Conservation (phyloP, 495 filamentous ascomycete genomes). For the Recurvomyces mirabilis region DNA sequence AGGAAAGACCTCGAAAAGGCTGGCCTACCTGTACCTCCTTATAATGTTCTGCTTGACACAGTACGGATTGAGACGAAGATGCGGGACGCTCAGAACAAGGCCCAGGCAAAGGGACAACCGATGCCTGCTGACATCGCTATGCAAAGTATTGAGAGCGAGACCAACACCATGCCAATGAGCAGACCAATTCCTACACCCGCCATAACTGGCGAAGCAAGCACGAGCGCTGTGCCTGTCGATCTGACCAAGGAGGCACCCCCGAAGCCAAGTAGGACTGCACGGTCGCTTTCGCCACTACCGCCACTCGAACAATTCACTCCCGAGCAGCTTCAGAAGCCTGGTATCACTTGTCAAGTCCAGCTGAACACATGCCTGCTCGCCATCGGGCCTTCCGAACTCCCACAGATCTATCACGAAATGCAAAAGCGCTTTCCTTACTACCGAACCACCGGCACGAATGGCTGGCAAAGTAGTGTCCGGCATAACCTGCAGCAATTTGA, state of each 20-base stretch:
- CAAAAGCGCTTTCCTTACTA: constrained; percentile 83
- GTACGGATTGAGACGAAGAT: constrained; percentile 15
- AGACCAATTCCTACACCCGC: neutral
- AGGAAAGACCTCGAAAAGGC: constrained; percentile 18
- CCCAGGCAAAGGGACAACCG: constrained; percentile 3
- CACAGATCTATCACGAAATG: constrained; percentile 87
- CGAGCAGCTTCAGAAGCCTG: constrained; percentile 77
- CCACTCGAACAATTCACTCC: constrained; percentile 65
- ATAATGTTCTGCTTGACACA: constrained; percentile 1
- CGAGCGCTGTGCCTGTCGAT: constrained; percentile 40
- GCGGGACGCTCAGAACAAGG: constrained; percentile 7
- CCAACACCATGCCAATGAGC: neutral
- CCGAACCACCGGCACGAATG: constrained; percentile 63
- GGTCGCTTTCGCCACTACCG: constrained; percentile 61
- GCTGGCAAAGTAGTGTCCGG: constrained; percentile 94
- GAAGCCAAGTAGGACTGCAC: constrained; percentile 42
- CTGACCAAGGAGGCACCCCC: neutral
- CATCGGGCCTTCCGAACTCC: constrained; percentile 62
- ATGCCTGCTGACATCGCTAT: constrained; percentile 1
- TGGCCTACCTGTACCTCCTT: constrained; percentile 1
- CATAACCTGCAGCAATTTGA: constrained; percentile 87
- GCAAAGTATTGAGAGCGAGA: constrained; percentile 14
- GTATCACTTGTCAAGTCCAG: constrained; percentile 75
- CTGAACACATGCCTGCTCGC: constrained; percentile 81
- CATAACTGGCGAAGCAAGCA: constrained; percentile 32